Evolutionary conservation across 805 yeast species (phyloP).

Genomic region (Ogataea angusta): DNA sequence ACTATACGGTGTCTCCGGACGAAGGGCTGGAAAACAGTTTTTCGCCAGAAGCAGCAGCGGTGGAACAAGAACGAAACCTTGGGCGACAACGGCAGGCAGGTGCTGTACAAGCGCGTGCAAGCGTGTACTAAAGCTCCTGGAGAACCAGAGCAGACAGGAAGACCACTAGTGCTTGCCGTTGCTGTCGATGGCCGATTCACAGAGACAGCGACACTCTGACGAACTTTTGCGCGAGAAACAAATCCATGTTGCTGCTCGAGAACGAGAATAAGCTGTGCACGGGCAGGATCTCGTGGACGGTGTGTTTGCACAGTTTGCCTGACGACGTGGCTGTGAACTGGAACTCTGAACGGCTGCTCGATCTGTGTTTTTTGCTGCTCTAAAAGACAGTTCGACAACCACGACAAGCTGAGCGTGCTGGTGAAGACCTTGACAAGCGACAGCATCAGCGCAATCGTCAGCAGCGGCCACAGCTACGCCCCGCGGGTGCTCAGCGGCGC

Average conservation of each 20-base stretch:
- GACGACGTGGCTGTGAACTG: conserved; percentile 57
- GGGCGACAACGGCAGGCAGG: conserved; percentile 51
- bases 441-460: conserved; percentile 75
- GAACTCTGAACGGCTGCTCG: conserved; percentile 57
- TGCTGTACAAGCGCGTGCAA: conserved; percentile 57
- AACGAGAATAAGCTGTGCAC: conserved; percentile 77
- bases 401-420: conserved; percentile 68
- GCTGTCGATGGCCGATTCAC: conserved; percentile 66
- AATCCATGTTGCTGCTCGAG: conserved; percentile 76
- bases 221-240: conserved; percentile 74
- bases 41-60: conserved; percentile 52
- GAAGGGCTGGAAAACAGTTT: conserved; percentile 49
- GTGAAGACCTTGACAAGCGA: conserved; percentile 74
- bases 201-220: conserved; percentile 57
- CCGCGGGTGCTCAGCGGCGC: conserved; percentile 61
- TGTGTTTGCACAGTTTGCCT: conserved; percentile 56
- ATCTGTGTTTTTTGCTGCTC: conserved; percentile 65
- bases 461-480: conserved; percentile 86
- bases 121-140: conserved; percentile 40
- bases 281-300: conserved; percentile 75
- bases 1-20: conserved; percentile 74
- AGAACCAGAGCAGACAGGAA: conserved; percentile 64
- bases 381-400: conserved; percentile 61
- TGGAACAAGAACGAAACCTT: conserved; percentile 42
- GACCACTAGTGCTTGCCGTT: conserved; percentile 82